Evolutionary conservation across 306 rosid genomes (phyloP).

Genomic region (Dalbergia cultrata): DNA sequence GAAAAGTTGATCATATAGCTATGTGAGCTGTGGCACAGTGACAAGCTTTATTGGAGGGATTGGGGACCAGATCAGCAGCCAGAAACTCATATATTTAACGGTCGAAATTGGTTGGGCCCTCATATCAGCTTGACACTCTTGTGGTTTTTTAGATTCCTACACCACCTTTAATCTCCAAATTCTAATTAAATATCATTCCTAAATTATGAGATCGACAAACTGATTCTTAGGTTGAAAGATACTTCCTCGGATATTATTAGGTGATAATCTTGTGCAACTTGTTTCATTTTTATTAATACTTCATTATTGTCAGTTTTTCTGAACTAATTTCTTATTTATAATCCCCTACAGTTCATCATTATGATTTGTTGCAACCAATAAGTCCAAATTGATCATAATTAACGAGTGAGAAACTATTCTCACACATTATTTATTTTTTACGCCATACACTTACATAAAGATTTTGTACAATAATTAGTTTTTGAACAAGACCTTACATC

Average conservation of each 20-base stretch:
- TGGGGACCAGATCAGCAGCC: slow-evolving; percentile 55
- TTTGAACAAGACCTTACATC: neutral
- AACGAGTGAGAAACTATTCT: neutral
- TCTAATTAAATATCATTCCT: slow-evolving; percentile 27
- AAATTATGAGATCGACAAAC: slow-evolving; percentile 28
- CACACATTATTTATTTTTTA: slow-evolving; percentile 5
- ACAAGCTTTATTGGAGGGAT: slow-evolving; percentile 58
- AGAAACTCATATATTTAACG: slow-evolving; percentile 50
- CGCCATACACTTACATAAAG: neutral
- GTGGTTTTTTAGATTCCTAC: slow-evolving; percentile 35
- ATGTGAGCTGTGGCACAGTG: slow-evolving; percentile 60
- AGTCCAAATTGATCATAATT: slow-evolving; percentile 37
- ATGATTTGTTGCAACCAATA: slow-evolving; percentile 21
- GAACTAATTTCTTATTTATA: slow-evolving; percentile 9
- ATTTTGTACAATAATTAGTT: neutral
- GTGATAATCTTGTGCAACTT: slow-evolving; percentile 29
- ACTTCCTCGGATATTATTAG: neutral
- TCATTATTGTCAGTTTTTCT: slow-evolving; percentile 5
- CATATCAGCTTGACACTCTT: slow-evolving; percentile 16
- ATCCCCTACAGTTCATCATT: slow-evolving; percentile 28
- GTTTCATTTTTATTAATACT: slow-evolving; percentile 28
- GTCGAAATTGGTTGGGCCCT: slow-evolving; percentile 55
- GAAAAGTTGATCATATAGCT: slow-evolving; percentile 54
- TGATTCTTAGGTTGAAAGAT: neutral
- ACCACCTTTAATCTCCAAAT: slow-evolving; percentile 25